phyloP scores from a whole-genome alignment of 805 yeast species.

The Vanderwaltozyma yarrowii region DNA sequence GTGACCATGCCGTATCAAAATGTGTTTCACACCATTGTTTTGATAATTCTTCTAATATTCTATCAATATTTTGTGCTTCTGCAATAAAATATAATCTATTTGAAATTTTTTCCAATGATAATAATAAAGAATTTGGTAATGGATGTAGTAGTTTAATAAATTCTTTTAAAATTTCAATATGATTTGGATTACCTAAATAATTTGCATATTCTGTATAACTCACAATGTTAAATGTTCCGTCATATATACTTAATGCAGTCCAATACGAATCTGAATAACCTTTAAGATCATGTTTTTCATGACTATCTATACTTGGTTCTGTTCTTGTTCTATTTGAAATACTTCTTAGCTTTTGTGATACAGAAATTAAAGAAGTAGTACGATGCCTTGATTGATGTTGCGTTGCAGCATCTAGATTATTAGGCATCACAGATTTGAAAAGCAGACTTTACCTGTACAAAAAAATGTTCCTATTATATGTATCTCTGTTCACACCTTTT shows the following conservation, averaged over 20 bases:
- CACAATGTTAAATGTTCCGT: constrained; percentile 22
- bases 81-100: constrained; percentile 63
- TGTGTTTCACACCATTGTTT: constrained; percentile 46
- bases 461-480: no score
- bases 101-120: constrained; percentile 51
- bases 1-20: constrained; percentile 36
- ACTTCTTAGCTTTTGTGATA: no score
- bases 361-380: not conserved
- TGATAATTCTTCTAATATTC: constrained; percentile 59
- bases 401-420: not conserved
- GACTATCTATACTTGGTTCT: not conserved
- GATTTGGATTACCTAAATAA: constrained; percentile 30
- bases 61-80: constrained; percentile 73
- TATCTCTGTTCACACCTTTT: no score
- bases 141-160: constrained; percentile 34
- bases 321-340: no score
- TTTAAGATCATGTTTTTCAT: not conserved
- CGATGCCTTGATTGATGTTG: not conserved
- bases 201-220: constrained; percentile 36
- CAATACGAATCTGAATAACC: not conserved
- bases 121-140: constrained; percentile 41
- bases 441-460: not conserved
- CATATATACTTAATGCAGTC: constrained; percentile 28
- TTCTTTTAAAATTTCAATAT: constrained; percentile 23
- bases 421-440: not conserved